Evolutionary conservation across 306 rosid genomes (phyloP), one percentile per base, ranked within the genome.

Genomic region (Gastrolobium bilobum): DNA sequence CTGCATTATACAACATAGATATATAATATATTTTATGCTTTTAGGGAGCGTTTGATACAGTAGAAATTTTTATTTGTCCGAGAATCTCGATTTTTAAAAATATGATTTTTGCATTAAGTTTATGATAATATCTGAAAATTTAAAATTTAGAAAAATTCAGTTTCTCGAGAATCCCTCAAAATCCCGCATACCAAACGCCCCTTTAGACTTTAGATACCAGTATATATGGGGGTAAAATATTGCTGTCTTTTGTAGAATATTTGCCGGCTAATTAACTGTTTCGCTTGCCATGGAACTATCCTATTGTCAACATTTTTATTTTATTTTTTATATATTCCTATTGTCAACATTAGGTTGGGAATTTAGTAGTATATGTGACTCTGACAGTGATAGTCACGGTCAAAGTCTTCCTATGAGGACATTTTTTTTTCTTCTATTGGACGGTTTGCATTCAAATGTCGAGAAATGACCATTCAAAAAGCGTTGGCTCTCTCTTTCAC

Each of bases 201-300:
- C n/a, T n/a, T 65, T 67, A 56, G 40, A 40, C 35, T 43, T 4
- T 26, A 10, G 37, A 47, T 47, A 47, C 43, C 29, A 13, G 6
- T 35, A 14, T 30, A n/a, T n/a, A n/a, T n/a, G n/a, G 57, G 37
- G 29, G 10, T 5, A 11, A 47, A 44, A 10, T 2, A 35, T 44
- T 67, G 53, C 39, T 29, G 39, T 30, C 37, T 66, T 44, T 43
- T 29, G 39, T 43, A 29, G 53, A 43, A 65, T 66, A 42, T 68
- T 46, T 68, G 11, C 42, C 56, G 11, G 4, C 30, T 4, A 33
- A 5, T 3, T 38, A 33, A 5, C 4, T 1, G 14, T 50, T 14
- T 39, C 20, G n/a, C 15, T 65, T 42, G 71, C 9, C 30, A 7
- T 14, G 35, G 59, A 15, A 8, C 40, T 7, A 6, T 64, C 34